Percentiles rank a stretch among this genome's conserved stretches.
These are phyloP conservation scores for Pleodorina starrii DNA, from an alignment of 139 green algal species.

Conservation along the genomic window DNA sequence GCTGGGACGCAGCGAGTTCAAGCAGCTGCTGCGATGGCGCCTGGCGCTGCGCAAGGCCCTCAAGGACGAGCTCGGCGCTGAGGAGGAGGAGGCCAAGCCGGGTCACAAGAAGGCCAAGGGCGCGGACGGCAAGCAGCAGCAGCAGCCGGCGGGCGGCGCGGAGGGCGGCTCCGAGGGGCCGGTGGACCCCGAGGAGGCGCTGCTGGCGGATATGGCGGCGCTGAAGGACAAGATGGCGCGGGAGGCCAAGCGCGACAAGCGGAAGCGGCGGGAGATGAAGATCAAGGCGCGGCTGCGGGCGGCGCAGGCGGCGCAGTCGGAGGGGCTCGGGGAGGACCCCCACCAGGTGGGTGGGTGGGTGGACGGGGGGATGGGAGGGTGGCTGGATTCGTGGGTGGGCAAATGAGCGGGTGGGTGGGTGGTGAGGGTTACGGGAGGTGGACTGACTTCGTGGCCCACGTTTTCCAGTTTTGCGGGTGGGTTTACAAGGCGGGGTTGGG, in stretches of 20 bases:
- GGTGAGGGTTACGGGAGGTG: no score
- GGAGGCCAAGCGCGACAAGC: constrained; percentile 72
- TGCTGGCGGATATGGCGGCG: constrained; percentile 93
- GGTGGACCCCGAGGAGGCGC: constrained; percentile 77
- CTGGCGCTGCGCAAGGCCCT: constrained; percentile 62
- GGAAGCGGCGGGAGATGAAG: constrained; percentile 82
- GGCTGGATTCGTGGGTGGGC: no score
- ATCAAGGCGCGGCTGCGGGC: constrained; percentile 82
- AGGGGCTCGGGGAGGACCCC: constrained; percentile 66
- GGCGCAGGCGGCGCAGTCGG: constrained; percentile 70
- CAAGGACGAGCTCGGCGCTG: constrained; percentile 60
- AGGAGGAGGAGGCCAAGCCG: constrained; percentile 30
- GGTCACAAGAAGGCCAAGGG: constrained; percentile 19
- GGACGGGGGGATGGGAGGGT: no score
- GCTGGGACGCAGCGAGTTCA: constrained; percentile 97
- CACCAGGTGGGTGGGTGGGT: constrained; percentile 51
- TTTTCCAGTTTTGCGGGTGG: no score
- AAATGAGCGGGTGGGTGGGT: no score
- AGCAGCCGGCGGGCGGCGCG: constrained; percentile 11
- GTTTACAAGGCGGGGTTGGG: no score
- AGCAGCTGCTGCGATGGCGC: constrained; percentile 94
- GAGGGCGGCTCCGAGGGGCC: neutral
- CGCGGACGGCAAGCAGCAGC: constrained; percentile 3
- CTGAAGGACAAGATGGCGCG: constrained; percentile 78
- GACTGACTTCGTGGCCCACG: no score